Evolutionary conservation across 1,139 yeast genomes (phyloP).

Genomic region (Hansenula sp.): DNA sequence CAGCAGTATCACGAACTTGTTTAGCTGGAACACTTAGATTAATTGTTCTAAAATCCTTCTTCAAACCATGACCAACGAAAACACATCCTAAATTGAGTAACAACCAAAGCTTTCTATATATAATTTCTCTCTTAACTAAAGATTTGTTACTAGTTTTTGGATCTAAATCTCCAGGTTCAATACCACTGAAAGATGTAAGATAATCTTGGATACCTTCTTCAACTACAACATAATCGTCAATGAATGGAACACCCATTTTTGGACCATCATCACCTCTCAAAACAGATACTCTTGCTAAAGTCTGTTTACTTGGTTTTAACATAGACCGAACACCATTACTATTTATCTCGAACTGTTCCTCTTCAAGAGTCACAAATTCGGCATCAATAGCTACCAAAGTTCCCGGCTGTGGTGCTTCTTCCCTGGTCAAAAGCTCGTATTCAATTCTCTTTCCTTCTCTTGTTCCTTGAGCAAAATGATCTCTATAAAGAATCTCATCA

Average conservation of each 20-base stretch:
- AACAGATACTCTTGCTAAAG: slow-evolving; percentile 88
- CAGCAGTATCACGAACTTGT: slow-evolving; percentile 89
- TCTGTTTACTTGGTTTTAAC: slow-evolving; percentile 68
- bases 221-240: slow-evolving; percentile 88
- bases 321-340: slow-evolving; percentile 65
- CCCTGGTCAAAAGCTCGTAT: slow-evolving; percentile 57
- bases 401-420: slow-evolving; percentile 73
- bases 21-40: slow-evolving; percentile 79
- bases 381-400: slow-evolving; percentile 91
- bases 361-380: slow-evolving; percentile 81
- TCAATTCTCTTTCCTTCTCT: slow-evolving; percentile 57
- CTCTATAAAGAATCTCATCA: slow-evolving; percentile 64
- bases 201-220: slow-evolving; percentile 74
- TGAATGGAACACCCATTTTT: slow-evolving; percentile 70
- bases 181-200: slow-evolving; percentile 87
- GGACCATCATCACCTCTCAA: slow-evolving; percentile 70
- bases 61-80: slow-evolving; percentile 92
- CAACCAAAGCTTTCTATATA: slow-evolving; percentile 86
- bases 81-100: slow-evolving; percentile 83
- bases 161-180: slow-evolving; percentile 86
- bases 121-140: slow-evolving; percentile 76
- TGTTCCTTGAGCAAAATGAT: slow-evolving; percentile 70
- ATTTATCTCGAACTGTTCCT: slow-evolving; percentile 76
- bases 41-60: slow-evolving; percentile 89
- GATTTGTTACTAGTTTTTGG: slow-evolving; percentile 61